phyloP scores from a whole-genome alignment of 148 eudicot species.

The Rhododendron simsii region DNA sequence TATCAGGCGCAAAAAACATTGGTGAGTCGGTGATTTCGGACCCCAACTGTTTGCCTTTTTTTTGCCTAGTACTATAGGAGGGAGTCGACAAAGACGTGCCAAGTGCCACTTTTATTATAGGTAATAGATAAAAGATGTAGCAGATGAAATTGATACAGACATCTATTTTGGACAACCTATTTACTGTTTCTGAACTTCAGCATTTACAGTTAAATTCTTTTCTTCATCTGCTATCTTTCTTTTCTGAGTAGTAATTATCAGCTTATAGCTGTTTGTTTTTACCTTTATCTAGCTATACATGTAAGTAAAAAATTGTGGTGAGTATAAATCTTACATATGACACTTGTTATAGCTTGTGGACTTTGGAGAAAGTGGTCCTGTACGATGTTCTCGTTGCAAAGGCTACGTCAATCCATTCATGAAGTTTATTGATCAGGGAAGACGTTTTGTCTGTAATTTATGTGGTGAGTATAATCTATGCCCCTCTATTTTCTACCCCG shows the following conservation, averaged over 20 bases:
- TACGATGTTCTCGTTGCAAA: slow-evolving; percentile 99
- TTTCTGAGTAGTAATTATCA: background rate
- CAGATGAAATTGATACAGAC: background rate
- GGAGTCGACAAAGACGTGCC: background rate
- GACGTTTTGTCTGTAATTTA: slow-evolving; percentile 85
- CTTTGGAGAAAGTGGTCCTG: slow-evolving; percentile 97
- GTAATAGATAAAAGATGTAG: background rate
- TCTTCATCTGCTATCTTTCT: background rate
- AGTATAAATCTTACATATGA: background rate
- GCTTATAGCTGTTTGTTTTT: background rate
- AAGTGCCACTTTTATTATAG: background rate
- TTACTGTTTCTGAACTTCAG: background rate
- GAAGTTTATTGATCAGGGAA: slow-evolving; percentile 96
- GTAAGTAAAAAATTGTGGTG: no score
- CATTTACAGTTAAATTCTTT: background rate
- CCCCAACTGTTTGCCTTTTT: background rate
- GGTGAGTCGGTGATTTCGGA: background rate
- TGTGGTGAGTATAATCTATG: slow-evolving; percentile 61
- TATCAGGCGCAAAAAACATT: background rate
- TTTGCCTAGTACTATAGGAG: background rate
- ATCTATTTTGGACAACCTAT: background rate
- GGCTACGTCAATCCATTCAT: slow-evolving; percentile 96
- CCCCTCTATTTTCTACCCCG: background rate
- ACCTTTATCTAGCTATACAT: background rate
- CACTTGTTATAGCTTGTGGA: slow-evolving; percentile 63